Base-by-base conservation (phyloP, 805 yeast genomes). In the Hanseniaspora nectarophila region DNA sequence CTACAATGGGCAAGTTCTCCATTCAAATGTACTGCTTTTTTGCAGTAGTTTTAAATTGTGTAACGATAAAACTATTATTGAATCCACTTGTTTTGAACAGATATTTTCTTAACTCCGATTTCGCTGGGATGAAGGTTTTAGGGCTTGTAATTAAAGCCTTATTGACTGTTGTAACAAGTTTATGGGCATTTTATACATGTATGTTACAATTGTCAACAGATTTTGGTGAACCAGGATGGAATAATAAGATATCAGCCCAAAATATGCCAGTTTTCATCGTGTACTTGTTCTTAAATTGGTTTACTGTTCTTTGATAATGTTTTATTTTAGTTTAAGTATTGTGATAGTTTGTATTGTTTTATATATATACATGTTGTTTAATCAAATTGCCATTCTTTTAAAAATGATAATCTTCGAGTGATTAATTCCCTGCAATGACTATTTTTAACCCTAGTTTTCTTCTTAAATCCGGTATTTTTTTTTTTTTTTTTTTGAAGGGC, bases 21-120 rank as follows among this genome's bases (percentile, higher is more conserved):
- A 45, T 65, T 4, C 54, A 61, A 2, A 67, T 68, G 13, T 66
- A 66, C 52, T 65, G 68, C 47, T 49, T 66, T 12, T 66, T 65
- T 50, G 67, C 68, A 13, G 63, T 62, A 37, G 63, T 65, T 5
- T 33, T 65, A 6, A 62, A 61, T 32, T 56, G 66, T 2, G 31
- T 62, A 8, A 7, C 61, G 12, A 56, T 63, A 18, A 63, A 62
- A 29, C 12, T 60, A 2, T 16, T 65, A 5, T 45, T 62, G 5
- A 52, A 52, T 35, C 70, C 69, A 8, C 37, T 65, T 16, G 24
- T 58, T n/a, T 46, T 63, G 28, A 57, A 54, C n/a, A 37, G 47
- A 10, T 51, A 53, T 21, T 46, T 46, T 20, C 15, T 16, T 31
- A 31, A 31, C 9, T 47, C 52, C 10, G 23, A 21, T 3, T 18